Evolutionary conservation across 768 basidiomycete species (phyloP).

Genomic region (Collybiopsis confluens): DNA sequence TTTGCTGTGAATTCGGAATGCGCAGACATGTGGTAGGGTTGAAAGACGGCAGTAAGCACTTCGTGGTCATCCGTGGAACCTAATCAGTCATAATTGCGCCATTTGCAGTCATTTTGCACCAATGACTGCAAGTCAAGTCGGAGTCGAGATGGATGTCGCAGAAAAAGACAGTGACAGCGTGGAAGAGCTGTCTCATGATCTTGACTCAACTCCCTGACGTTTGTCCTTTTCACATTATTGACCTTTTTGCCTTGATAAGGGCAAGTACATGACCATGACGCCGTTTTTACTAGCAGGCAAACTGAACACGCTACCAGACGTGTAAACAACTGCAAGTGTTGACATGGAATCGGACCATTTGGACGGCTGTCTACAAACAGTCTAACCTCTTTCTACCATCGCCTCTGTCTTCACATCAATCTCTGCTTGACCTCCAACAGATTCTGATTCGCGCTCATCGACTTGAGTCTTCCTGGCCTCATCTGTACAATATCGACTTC

Average conservation of each 20-base stretch:
- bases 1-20: constrained; percentile 22
- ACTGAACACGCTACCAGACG: neutral
- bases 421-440: neutral
- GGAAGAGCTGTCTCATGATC: neutral
- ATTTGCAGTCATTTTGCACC: no score
- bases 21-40: constrained; percentile 2
- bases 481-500: neutral
- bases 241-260: neutral
- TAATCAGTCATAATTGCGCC: neutral
- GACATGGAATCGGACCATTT: neutral
- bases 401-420: neutral
- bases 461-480: neutral
- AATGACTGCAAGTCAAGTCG: no score
- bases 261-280: no score
- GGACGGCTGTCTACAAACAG: neutral
- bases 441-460: neutral
- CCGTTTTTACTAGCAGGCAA: no score
- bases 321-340: neutral
- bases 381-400: constrained; percentile 1
- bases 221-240: neutral
- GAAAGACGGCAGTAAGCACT: neutral
- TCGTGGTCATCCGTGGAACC: neutral
- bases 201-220: neutral
- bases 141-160: no score
- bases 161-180: no score